These are phyloP conservation scores for Fusarium circinatum DNA, from an alignment of 2,329 filamentous ascomycete genomes.

Conservation along the genomic window DNA sequence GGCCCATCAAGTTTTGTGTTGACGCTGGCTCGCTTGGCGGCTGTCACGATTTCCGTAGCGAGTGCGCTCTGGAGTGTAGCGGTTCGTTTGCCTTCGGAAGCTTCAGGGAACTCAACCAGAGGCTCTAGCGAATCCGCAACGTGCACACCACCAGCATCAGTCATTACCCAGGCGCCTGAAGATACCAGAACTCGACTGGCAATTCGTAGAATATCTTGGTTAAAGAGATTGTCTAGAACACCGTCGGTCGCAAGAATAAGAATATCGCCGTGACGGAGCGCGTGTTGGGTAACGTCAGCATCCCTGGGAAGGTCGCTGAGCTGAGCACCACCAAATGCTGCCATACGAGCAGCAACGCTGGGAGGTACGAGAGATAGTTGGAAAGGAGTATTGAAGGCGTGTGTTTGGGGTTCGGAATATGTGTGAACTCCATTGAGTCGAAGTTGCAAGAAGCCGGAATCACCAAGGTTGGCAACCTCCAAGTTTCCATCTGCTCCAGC, in stretches of 20 bases:
- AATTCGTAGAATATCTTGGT: slow-evolving; percentile 86
- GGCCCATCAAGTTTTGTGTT: slow-evolving; percentile 87
- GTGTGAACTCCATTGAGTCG: slow-evolving; percentile 86
- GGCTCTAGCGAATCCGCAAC: slow-evolving; percentile 70
- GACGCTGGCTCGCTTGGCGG: slow-evolving; percentile 85
- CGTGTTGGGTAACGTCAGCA: slow-evolving; percentile 80
- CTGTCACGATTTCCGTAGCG: slow-evolving; percentile 80
- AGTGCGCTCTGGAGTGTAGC: slow-evolving; percentile 79
- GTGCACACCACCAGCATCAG: slow-evolving; percentile 66
- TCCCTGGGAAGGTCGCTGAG: slow-evolving; percentile 87
- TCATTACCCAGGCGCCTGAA: slow-evolving; percentile 77
- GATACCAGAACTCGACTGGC: slow-evolving; percentile 80
- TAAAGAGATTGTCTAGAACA: slow-evolving; percentile 94
- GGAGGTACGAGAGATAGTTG: slow-evolving; percentile 90
- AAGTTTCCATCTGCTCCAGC: slow-evolving; percentile 77
- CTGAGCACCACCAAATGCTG: slow-evolving; percentile 83
- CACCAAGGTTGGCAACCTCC: slow-evolving; percentile 92
- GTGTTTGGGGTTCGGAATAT: slow-evolving; percentile 87
- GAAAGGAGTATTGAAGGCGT: slow-evolving; percentile 97
- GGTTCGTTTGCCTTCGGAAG: slow-evolving; percentile 43
- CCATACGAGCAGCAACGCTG: slow-evolving; percentile 80
- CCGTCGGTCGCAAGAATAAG: slow-evolving; percentile 95
- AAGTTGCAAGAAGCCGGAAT: slow-evolving; percentile 92
- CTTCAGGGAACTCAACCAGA: slow-evolving; percentile 46
- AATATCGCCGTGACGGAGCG: slow-evolving; percentile 88